phyloP scores from a whole-genome alignment of 2,329 filamentous ascomycete species.

The Epichloe gansuensis region DNA sequence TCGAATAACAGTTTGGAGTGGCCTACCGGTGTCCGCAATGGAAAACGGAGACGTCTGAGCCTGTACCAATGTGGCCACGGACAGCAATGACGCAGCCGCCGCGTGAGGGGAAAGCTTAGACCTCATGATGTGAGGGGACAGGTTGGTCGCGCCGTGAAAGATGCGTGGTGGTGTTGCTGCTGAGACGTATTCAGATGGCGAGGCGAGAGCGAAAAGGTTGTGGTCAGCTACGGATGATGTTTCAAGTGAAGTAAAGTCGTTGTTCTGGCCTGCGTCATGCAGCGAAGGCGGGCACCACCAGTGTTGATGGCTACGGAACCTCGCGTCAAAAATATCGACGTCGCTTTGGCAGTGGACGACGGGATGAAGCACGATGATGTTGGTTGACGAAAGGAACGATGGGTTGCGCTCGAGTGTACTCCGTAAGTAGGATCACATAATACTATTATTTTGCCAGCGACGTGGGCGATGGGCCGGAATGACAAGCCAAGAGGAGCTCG shows the following conservation, averaged over 20 bases:
- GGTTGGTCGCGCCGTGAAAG: background rate
- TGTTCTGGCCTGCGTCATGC: background rate
- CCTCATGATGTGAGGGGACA: slow-evolving; percentile 6
- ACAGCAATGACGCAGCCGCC: slow-evolving; percentile 5
- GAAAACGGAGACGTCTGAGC: slow-evolving; percentile 7
- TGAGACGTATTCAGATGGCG: background rate
- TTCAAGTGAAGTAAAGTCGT: background rate
- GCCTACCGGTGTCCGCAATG: slow-evolving; percentile 7
- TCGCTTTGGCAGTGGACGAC: background rate
- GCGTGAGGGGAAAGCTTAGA: background rate
- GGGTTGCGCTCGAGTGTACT: too few species aligned
- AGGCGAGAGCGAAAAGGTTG: background rate
- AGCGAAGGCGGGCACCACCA: background rate
- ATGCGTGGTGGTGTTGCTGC: background rate
- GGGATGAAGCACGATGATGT: background rate
- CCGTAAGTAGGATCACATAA: background rate
- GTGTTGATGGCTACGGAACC: background rate
- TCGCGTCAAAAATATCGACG: background rate
- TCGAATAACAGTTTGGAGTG: background rate
- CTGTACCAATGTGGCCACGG: slow-evolving; percentile 1
- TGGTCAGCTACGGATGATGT: background rate
- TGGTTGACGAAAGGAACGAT: background rate
- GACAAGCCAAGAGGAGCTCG: background rate
- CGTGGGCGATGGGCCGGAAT: background rate
- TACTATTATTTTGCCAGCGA: background rate